These are phyloP conservation scores for Tricholoma hemisulphureum DNA, from an alignment of 768 basidiomycete genomes.

Conservation along the genomic window DNA sequence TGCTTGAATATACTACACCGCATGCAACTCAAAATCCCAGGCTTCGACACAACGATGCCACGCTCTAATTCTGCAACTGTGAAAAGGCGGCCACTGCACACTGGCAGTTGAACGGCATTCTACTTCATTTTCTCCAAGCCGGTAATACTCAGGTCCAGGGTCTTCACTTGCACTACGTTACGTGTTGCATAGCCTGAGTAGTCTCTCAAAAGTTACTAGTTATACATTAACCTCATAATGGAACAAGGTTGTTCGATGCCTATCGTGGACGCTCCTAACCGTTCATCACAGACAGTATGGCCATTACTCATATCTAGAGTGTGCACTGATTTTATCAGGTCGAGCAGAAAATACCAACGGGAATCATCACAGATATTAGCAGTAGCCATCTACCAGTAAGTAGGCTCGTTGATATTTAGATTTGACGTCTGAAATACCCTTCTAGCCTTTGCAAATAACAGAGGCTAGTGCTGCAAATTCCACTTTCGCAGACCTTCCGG, in stretches of 20 bases:
- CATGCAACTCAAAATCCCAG: too few species aligned
- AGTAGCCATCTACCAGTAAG: not conserved
- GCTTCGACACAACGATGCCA: too few species aligned
- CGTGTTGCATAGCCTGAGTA: too few species aligned
- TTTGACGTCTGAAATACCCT: not conserved
- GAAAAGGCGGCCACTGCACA: too few species aligned
- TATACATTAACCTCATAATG: not conserved
- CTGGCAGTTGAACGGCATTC: too few species aligned
- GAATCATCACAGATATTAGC: not conserved
- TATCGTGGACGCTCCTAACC: not conserved
- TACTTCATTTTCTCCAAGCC: too few species aligned
- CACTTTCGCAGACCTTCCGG: too few species aligned
- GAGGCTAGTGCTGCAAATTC: not conserved
- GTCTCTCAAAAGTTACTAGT: too few species aligned
- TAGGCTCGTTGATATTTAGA: not conserved
- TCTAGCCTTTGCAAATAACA: not conserved
- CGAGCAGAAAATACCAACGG: not conserved
- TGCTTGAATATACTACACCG: too few species aligned
- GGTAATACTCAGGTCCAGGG: too few species aligned
- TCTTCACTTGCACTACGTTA: too few species aligned
- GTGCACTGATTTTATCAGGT: not conserved
- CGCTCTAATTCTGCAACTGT: too few species aligned
- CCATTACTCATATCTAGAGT: not conserved
- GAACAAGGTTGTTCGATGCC: not conserved
- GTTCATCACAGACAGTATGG: not conserved